phyloP scores from a whole-genome alignment of 805 yeast genomes.

The Candida schatavii region DNA sequence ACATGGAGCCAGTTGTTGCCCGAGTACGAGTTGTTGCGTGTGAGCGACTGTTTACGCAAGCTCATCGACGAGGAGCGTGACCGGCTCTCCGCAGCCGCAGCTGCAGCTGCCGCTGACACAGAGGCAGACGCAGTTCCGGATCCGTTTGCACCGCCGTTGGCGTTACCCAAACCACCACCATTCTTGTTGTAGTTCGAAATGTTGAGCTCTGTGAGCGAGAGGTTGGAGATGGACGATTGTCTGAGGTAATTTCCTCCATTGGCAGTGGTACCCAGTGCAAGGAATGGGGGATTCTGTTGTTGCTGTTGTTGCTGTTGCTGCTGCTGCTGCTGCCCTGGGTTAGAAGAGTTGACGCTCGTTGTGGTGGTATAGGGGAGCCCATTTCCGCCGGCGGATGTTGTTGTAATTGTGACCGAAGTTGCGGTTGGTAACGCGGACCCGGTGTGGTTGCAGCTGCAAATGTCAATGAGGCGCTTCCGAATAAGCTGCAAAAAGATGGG shows the following conservation, averaged over 20 bases:
- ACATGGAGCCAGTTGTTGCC: slow-evolving; percentile 42
- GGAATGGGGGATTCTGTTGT: slow-evolving; percentile 37
- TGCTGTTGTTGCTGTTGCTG: slow-evolving; percentile 39
- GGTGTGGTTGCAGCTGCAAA: slow-evolving; percentile 26
- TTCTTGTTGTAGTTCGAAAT: slow-evolving; percentile 24
- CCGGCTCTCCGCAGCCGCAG: slow-evolving; percentile 15
- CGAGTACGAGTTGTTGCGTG: slow-evolving; percentile 38
- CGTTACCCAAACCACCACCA: slow-evolving; percentile 9
- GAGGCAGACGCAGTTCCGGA: slow-evolving; percentile 5
- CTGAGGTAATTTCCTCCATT: slow-evolving; percentile 13
- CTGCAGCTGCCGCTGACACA: slow-evolving; percentile 10
- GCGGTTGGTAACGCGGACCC: slow-evolving; percentile 19
- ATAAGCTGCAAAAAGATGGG: slow-evolving; percentile 41
- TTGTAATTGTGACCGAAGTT: slow-evolving; percentile 23
- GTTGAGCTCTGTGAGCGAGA: slow-evolving; percentile 39
- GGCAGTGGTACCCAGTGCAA: slow-evolving; percentile 13
- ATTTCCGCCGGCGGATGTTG: slow-evolving; percentile 10
- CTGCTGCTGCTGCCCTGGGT: slow-evolving; percentile 30
- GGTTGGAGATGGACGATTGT: slow-evolving; percentile 39
- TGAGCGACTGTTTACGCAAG: slow-evolving; percentile 42
- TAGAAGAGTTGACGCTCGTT: slow-evolving; percentile 8
- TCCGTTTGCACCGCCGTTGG: neutral
- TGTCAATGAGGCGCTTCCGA: slow-evolving; percentile 38
- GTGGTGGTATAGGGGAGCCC: slow-evolving; percentile 5
- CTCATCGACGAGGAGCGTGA: slow-evolving; percentile 36